Evolutionary conservation across 306 rosid genomes (phyloP), one percentile per base, ranked within the genome.

Genomic region (Pterocarpus santalinus): DNA sequence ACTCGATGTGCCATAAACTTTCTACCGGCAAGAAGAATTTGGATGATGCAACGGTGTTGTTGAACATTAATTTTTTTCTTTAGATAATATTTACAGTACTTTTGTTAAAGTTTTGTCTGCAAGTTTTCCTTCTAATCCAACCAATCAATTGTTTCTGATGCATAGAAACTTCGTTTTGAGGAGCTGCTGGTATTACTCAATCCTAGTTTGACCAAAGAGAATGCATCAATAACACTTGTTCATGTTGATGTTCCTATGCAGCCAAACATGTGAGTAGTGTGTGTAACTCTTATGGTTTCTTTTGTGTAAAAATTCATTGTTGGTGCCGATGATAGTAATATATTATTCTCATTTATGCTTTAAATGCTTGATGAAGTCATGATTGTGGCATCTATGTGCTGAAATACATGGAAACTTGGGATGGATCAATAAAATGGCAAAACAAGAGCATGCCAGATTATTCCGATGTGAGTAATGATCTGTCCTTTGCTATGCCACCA

Each of bases 321-420:
- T 77, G 32, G 39, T 65, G 41, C 53, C 52, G 10, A 15, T 51
- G 32, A 66, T 22, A 16, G 67, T 47, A 10, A 17, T 65, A 15
- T 38, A 28, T 52, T 36, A 52, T 76, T 64, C 65, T 65, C 30
- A 77, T 52, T 36, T 34, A 49, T 77, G 65, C 10, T 53, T 77
- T 52, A 39, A 11, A 35, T 65, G 51, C 17, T 64, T 77, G 72
- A 28, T 66, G 13, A 65, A 66, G 81, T 67, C 67, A 77, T 66
- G 81, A 77, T 77, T 77, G 75, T 32, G 81, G 81, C 57, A 53
- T 77, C 81, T 38, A 66, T 67, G 81, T 77, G 75, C 74, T 77
- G 81, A 77, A 66, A 30, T 77, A 66, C 81, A 36, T 77, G 75
- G 81, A 77, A 53, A 77, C 36, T 36, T 77, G 81, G 81, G 75